Conservation (phyloP, 169 alveolate species). For the Babesia bovis region DNA sequence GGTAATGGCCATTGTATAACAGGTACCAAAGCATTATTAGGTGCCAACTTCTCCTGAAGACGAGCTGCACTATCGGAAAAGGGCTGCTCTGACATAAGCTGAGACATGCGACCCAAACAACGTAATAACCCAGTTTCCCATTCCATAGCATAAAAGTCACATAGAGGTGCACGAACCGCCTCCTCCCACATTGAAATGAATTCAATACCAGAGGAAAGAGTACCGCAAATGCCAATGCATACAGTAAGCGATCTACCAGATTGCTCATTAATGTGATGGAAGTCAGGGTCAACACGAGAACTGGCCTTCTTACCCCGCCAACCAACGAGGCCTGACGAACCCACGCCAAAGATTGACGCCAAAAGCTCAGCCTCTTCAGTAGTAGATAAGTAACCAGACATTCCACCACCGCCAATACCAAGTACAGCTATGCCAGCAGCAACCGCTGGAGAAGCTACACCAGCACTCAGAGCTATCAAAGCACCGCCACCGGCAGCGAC, state of each 20-base stretch:
- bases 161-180: conserved; percentile 67
- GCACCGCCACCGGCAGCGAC: conserved; percentile 88
- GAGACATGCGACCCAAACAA: conserved; percentile 69
- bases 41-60: conserved; percentile 70
- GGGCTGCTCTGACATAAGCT: conserved; percentile 68
- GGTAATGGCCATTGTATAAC: conserved; percentile 85
- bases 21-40: conserved; percentile 15
- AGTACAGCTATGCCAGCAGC: conserved; percentile 82
- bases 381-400: conserved; percentile 78
- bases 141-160: conserved; percentile 74
- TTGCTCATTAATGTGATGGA: conserved; percentile 73
- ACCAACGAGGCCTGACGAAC: conserved; percentile 83
- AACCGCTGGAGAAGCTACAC: conserved; percentile 86
- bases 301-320: conserved; percentile 79
- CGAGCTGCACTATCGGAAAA: conserved; percentile 78
- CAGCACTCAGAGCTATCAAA: conserved; percentile 85
- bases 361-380: conserved; percentile 80
- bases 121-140: conserved; percentile 74
- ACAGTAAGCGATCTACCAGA: conserved; percentile 74
- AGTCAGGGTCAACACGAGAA: conserved; percentile 73
- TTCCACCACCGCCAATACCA: conserved; percentile 78
- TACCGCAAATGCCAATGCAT: conserved; percentile 75
- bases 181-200: conserved; percentile 74
- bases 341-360: conserved; percentile 82
- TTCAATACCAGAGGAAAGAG: conserved; percentile 39